Percentiles rank a stretch among this genome's conserved stretches.
Conservation (phyloP, 2,329 filamentous ascomycete species). For the Penicillium digitatum region DNA sequence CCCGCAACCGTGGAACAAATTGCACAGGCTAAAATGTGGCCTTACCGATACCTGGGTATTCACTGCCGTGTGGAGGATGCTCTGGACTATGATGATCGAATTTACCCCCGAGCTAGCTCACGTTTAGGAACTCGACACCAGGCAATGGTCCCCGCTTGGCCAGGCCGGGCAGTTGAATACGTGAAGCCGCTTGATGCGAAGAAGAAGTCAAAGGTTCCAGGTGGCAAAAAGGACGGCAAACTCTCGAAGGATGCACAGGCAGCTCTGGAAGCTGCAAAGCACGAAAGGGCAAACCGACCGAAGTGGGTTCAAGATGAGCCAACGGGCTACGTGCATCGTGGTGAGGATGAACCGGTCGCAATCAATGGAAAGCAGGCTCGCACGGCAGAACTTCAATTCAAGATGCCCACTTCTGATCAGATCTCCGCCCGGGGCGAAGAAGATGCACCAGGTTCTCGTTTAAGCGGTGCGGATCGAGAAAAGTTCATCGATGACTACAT, state of each 20-base stretch:
- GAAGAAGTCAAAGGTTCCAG: slow-evolving; percentile 63
- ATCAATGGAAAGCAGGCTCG: slow-evolving; percentile 65
- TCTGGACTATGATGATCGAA: slow-evolving; percentile 93
- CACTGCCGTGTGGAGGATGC: slow-evolving; percentile 95
- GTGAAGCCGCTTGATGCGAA: slow-evolving; percentile 85
- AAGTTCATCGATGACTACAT: slow-evolving; percentile 73
- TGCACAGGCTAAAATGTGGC: slow-evolving; percentile 91
- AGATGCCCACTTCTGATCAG: slow-evolving; percentile 59
- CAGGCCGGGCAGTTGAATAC: slow-evolving; percentile 79
- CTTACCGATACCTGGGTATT: slow-evolving; percentile 90
- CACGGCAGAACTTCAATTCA: slow-evolving; percentile 74
- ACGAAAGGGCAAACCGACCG: slow-evolving; percentile 73
- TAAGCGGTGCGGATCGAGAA: slow-evolving; percentile 44
- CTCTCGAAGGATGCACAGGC: slow-evolving; percentile 70
- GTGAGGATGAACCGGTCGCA: slow-evolving; percentile 66
- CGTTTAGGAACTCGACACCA: slow-evolving; percentile 88
- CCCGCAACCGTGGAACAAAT: slow-evolving; percentile 78
- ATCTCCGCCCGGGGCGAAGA: slow-evolving; percentile 45
- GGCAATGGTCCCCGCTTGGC: slow-evolving; percentile 79
- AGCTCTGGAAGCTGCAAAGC: slow-evolving; percentile 75
- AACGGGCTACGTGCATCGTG: slow-evolving; percentile 75
- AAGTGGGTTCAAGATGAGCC: slow-evolving; percentile 95
- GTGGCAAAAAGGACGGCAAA: slow-evolving; percentile 71
- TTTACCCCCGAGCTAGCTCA: slow-evolving; percentile 92
- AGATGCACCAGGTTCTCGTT: slow-evolving; percentile 36